These are phyloP conservation scores for Gelatoporia subvermispora DNA, from an alignment of 768 basidiomycete genomes.

Conservation along the genomic window DNA sequence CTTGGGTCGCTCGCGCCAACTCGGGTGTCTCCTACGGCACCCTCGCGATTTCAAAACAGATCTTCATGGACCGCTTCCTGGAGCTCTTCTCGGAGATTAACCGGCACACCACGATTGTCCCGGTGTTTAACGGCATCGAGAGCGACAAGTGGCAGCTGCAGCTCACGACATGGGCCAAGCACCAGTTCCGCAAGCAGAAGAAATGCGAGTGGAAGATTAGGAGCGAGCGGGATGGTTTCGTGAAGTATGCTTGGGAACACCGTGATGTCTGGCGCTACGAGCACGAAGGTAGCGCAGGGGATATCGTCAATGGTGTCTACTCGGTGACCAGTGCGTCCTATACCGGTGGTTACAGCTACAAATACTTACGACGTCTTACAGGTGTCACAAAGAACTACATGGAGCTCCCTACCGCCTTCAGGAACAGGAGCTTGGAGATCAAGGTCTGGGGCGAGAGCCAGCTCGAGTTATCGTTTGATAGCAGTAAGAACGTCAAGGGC, in stretches of 20 bases:
- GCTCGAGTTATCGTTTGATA: conserved; percentile 16
- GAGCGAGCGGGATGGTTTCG: conserved; percentile 8
- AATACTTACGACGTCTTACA: neutral
- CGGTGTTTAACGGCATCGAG: conserved; percentile 17
- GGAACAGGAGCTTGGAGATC: conserved; percentile 20
- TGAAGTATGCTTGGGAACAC: conserved; percentile 24
- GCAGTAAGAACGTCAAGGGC: conserved; percentile 1
- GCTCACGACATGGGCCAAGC: conserved; percentile 21
- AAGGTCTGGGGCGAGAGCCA: conserved; percentile 21
- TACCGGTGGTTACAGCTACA: neutral
- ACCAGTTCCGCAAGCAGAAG: conserved; percentile 16
- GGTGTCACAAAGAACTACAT: conserved; percentile 25
- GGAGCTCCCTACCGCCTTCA: conserved; percentile 21
- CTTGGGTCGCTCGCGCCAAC: conserved; percentile 17
- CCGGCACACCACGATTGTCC: conserved; percentile 23
- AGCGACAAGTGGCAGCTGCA: conserved; percentile 18
- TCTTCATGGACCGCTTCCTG: conserved; percentile 26
- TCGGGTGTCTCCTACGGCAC: conserved; percentile 21
- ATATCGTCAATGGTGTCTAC: conserved; percentile 13
- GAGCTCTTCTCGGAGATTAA: conserved; percentile 22
- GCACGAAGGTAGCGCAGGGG: conserved; percentile 14
- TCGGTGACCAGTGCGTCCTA: conserved; percentile 14
- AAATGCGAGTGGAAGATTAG: conserved; percentile 15
- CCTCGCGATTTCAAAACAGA: conserved; percentile 17
- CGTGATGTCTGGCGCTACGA: conserved; percentile 22